These are phyloP conservation scores for Fusarium sp. DNA, from an alignment of 2,329 filamentous ascomycete species.

Conservation along the genomic window DNA sequence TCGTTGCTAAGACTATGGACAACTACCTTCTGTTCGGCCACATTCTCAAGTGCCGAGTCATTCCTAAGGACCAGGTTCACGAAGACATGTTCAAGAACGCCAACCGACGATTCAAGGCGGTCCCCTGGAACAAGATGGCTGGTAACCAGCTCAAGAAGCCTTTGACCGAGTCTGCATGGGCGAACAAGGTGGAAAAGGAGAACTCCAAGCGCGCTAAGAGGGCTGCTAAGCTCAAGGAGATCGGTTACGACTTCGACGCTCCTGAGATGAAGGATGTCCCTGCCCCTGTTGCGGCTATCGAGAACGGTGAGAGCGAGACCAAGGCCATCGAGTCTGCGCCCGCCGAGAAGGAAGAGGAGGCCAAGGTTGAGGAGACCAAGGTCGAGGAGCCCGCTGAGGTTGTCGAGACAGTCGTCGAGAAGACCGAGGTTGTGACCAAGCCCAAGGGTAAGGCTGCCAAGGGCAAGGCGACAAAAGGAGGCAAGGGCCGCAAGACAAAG, in stretches of 20 bases:
- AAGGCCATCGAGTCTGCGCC: conserved; percentile 54
- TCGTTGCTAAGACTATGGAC: conserved; percentile 96
- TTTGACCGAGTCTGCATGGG: conserved; percentile 80
- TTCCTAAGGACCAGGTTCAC: conserved; percentile 82
- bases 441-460: conserved; percentile 49
- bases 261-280: conserved; percentile 73
- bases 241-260: conserved; percentile 86
- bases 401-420: conserved; percentile 37
- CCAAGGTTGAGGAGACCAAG: conserved; percentile 37
- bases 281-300: conserved; percentile 52
- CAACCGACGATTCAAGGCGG: conserved; percentile 87
- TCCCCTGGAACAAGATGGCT: conserved; percentile 89
- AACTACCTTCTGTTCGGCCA: conserved; percentile 97
- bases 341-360: conserved; percentile 48
- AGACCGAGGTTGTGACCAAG: conserved; percentile 44
- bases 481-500: conserved; percentile 52
- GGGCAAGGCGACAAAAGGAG: conserved; percentile 37
- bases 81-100: conserved; percentile 88
- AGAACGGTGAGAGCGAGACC: conserved; percentile 48
- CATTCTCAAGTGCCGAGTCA: conserved; percentile 85
- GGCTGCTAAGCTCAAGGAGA: conserved; percentile 77
- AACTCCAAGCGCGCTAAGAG: conserved; percentile 75
- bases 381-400: conserved; percentile 42
- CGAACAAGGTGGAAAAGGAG: conserved; percentile 78
- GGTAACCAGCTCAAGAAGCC: conserved; percentile 79